These are phyloP conservation scores for Orbilia blumenaviensis DNA, from an alignment of 2,329 filamentous ascomycete species.

Conservation along the genomic window DNA sequence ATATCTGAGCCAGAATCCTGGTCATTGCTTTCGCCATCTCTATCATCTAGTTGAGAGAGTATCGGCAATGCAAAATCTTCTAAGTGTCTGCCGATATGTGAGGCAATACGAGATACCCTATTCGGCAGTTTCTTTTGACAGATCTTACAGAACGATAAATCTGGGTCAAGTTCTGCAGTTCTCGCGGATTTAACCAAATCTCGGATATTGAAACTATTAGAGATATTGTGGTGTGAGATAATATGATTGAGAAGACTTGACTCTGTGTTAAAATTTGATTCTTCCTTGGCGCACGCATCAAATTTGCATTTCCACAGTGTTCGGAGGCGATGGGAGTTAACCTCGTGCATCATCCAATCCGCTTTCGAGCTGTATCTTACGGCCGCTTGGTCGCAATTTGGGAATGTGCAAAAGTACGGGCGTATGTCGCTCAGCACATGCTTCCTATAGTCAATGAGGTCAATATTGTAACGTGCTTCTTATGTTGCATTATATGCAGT, in stretches of 20 bases:
- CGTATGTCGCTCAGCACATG: constrained; percentile 7
- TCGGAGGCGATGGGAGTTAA: neutral
- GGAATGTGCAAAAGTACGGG: constrained; percentile 11
- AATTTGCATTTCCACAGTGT: constrained; percentile 4
- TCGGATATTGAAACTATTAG: neutral
- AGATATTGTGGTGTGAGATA: neutral
- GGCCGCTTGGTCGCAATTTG: neutral
- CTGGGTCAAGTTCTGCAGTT: neutral
- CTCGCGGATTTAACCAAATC: neutral
- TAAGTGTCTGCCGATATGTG: constrained; percentile 9
- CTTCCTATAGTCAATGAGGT: neutral
- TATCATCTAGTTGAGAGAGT: neutral
- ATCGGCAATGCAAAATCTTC: constrained; percentile 10
- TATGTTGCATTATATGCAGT: neutral
- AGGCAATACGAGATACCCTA: neutral
- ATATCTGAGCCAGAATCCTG: neutral
- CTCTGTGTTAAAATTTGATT: neutral
- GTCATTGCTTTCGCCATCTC: neutral
- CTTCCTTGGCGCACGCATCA: neutral
- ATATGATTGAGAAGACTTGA: neutral
- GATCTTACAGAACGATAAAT: neutral
- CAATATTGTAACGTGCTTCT: neutral
- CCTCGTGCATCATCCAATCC: constrained; percentile 14
- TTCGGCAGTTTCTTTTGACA: constrained; percentile 2
- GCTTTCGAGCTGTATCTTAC: constrained; percentile 2